Percentiles rank a stretch among this genome's conserved stretches.
These are phyloP conservation scores for Pythium sp. DNA, from an alignment of 352 stramenopile genomes.

Conservation along the genomic window DNA sequence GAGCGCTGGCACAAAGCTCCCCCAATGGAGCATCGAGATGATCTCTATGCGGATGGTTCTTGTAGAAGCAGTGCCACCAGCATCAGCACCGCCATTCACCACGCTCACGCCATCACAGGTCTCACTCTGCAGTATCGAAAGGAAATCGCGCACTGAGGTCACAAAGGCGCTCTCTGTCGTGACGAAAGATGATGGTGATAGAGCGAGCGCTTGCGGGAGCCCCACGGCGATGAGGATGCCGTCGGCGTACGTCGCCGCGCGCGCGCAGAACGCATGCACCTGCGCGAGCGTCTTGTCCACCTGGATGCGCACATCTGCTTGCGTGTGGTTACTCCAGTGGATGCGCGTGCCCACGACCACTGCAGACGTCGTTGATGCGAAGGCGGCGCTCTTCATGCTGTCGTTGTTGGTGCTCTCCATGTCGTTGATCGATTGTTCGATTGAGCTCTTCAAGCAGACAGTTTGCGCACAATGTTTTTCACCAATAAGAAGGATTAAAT, in stretches of 20 bases:
- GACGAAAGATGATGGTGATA: neutral
- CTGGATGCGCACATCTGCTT: slow-evolving; percentile 33
- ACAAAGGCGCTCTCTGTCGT: slow-evolving; percentile 28
- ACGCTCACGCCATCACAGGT: slow-evolving; percentile 8
- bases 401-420: neutral
- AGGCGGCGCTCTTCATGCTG: neutral
- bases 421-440: neutral
- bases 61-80: neutral
- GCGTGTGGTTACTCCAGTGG: slow-evolving; percentile 70
- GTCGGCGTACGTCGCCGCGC: slow-evolving; percentile 46
- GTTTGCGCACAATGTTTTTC: neutral
- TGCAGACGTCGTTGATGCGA: neutral
- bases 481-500: neutral
- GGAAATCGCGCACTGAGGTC: slow-evolving; percentile 39
- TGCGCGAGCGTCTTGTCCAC: slow-evolving; percentile 41
- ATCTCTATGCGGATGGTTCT: slow-evolving; percentile 45
- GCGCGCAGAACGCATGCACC: slow-evolving; percentile 47
- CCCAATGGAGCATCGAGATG: slow-evolving; percentile 93
- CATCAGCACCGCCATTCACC: neutral
- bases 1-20: slow-evolving; percentile 93
- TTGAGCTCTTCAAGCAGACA: slow-evolving; percentile 4
- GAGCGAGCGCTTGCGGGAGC: slow-evolving; percentile 23
- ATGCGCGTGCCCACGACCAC: slow-evolving; percentile 56
- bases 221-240: slow-evolving; percentile 58
- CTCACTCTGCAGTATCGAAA: slow-evolving; percentile 31